Evolutionary conservation across 441 rosid genomes (phyloP).

Genomic region (Capsella rubella): DNA sequence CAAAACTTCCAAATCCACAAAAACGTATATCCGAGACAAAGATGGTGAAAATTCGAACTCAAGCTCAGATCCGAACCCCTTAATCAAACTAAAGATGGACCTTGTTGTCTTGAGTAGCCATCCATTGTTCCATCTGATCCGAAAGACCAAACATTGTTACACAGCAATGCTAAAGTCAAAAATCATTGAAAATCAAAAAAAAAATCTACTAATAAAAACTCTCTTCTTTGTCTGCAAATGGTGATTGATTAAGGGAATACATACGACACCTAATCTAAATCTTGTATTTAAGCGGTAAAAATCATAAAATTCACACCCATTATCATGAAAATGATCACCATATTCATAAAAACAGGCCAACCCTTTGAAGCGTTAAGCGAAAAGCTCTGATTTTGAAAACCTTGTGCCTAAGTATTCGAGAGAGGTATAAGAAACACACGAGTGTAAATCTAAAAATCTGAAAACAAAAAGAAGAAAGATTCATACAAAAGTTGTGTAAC

Average conservation of each 20-base stretch:
- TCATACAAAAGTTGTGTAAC: constrained; percentile 25
- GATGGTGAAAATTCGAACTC: constrained; percentile 2
- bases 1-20: constrained; percentile 41
- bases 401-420: background rate
- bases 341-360: background rate
- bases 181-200: background rate
- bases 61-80: constrained; percentile 31
- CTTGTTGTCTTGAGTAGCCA: constrained; percentile 29
- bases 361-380: background rate
- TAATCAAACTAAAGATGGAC: constrained; percentile 18
- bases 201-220: constrained; percentile 7
- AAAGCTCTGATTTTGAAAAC: constrained; percentile 1
- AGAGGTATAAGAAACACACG: constrained; percentile 27
- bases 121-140: constrained; percentile 39
- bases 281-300: background rate
- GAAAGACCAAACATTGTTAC: constrained; percentile 21
- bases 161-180: constrained; percentile 20
- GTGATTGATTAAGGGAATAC: background rate
- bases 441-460: constrained; percentile 29
- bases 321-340: constrained; percentile 16
- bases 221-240: background rate
- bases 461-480: constrained; percentile 28
- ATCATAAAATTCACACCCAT: background rate
- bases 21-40: constrained; percentile 25
- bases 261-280: background rate